These are phyloP conservation scores for Onygenales sp. DNA, from an alignment of 2,329 filamentous ascomycete species.

Conservation along the genomic window DNA sequence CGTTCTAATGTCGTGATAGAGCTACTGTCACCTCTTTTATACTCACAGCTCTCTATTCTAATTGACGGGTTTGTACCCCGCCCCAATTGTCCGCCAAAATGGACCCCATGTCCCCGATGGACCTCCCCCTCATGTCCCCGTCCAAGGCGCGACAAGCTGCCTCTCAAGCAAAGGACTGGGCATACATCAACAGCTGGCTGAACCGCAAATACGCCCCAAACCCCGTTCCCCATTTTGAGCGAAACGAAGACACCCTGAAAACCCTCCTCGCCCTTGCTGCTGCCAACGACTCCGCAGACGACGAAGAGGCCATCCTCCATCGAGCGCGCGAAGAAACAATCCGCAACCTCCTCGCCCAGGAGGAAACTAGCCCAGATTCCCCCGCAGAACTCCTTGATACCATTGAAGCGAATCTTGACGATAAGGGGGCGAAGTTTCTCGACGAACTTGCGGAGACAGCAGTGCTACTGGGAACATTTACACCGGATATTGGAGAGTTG, in stretches of 20 bases:
- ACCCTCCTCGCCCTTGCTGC: conserved; percentile 64
- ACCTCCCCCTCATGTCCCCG: conserved; percentile 43
- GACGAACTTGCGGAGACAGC: conserved; percentile 48
- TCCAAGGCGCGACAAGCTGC: conserved; percentile 64
- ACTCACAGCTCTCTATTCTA: background rate
- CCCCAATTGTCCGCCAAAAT: conserved; percentile 2
- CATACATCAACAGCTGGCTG: conserved; percentile 77
- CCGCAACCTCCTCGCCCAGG: conserved; percentile 19
- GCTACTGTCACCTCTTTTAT: background rate
- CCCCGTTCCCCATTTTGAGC: conserved; percentile 65
- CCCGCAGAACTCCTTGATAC: conserved; percentile 41
- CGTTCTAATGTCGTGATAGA: background rate
- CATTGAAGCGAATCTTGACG: conserved; percentile 44
- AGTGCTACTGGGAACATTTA: conserved; percentile 41
- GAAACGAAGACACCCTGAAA: conserved; percentile 73
- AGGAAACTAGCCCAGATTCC: conserved; percentile 18
- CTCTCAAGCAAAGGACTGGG: conserved; percentile 83
- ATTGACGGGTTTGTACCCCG: conserved; percentile 3
- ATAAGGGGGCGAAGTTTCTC: conserved; percentile 47
- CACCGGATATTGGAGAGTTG: conserved; percentile 41
- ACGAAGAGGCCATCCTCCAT: conserved; percentile 27
- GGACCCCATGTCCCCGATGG: conserved; percentile 1
- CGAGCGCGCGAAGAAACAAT: conserved; percentile 29
- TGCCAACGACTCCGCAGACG: conserved; percentile 60
- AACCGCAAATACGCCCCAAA: conserved; percentile 57